Conservation (phyloP, 257 asterid species). For the Przewalskia tangutica region DNA sequence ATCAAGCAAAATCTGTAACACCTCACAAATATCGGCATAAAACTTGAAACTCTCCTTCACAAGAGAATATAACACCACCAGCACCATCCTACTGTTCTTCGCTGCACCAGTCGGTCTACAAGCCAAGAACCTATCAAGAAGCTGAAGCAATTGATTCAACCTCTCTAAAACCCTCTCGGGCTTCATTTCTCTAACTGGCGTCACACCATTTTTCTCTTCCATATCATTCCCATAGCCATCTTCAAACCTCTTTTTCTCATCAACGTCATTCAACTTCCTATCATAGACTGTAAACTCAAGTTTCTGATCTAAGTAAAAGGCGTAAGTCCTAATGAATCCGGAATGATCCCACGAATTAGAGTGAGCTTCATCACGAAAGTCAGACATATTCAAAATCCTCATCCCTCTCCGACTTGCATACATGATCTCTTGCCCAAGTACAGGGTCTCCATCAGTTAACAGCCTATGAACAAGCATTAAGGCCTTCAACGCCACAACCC, state of each 20-base stretch:
- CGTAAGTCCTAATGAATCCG: constrained; percentile 42
- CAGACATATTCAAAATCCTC: constrained; percentile 52
- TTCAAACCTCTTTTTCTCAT: constrained; percentile 19
- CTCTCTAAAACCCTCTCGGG: constrained; percentile 54
- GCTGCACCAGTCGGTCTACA: constrained; percentile 65
- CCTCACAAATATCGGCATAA: constrained; percentile 37
- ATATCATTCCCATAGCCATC: constrained; percentile 25
- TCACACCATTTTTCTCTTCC: constrained; percentile 23
- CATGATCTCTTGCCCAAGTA: constrained; percentile 40
- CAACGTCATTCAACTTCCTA: constrained; percentile 30
- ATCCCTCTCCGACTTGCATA: constrained; percentile 39
- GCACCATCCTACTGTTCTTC: constrained; percentile 53
- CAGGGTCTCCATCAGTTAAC: constrained; percentile 50
- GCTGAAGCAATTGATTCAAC: constrained; percentile 40
- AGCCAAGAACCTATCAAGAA: constrained; percentile 51
- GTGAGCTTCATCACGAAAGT: constrained; percentile 70
- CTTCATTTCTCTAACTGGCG: constrained; percentile 31
- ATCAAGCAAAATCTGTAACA: constrained; percentile 30
- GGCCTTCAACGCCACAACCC: constrained; percentile 76
- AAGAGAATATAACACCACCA: constrained; percentile 33
- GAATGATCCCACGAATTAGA: constrained; percentile 70
- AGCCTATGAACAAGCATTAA: constrained; percentile 64
- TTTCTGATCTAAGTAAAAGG: constrained; percentile 54
- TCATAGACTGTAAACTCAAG: constrained; percentile 44
- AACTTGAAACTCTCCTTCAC: constrained; percentile 54